Conservation (phyloP, 1,284 basidiomycete genomes). For the Cryptococcus sp. region DNA sequence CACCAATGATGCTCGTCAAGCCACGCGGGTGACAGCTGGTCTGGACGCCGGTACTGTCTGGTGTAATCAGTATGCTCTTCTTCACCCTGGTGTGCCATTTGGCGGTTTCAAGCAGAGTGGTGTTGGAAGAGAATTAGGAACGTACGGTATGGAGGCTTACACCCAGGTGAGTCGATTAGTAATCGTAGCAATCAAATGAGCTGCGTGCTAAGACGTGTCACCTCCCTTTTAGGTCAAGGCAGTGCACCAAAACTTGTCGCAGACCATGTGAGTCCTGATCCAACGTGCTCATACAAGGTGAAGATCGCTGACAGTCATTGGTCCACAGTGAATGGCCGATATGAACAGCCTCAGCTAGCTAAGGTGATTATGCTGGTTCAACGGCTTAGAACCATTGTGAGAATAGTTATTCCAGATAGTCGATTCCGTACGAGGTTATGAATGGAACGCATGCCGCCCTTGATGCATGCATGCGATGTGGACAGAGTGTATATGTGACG, state of each 20-base stretch:
- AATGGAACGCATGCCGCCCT: no score
- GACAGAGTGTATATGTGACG: no score
- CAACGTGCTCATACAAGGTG: not conserved
- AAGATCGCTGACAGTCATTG: no score
- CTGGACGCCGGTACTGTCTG: conserved; percentile 80
- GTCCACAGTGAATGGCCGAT: not conserved
- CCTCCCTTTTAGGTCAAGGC: conserved; percentile 61
- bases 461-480: no score
- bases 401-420: no score
- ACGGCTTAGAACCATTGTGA: no score
- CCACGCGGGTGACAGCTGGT: conserved; percentile 76
- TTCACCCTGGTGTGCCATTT: conserved; percentile 84
- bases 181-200: no score
- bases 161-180: conserved; percentile 58
- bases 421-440: no score
- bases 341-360: not conserved
- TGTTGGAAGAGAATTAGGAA: conserved; percentile 81
- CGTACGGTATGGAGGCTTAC: conserved; percentile 80
- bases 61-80: conserved; percentile 82
- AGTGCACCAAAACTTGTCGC: conserved; percentile 69
- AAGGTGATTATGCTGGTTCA: no score
- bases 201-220: no score
- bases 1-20: conserved; percentile 83
- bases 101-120: conserved; percentile 87
- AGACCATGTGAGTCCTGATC: conserved; percentile 20